Percentiles rank a stretch among this genome's conserved stretches.
Evolutionary conservation across 176 grass and related monocot genomes (phyloP).

Genomic region (Oryza officinalis): DNA sequence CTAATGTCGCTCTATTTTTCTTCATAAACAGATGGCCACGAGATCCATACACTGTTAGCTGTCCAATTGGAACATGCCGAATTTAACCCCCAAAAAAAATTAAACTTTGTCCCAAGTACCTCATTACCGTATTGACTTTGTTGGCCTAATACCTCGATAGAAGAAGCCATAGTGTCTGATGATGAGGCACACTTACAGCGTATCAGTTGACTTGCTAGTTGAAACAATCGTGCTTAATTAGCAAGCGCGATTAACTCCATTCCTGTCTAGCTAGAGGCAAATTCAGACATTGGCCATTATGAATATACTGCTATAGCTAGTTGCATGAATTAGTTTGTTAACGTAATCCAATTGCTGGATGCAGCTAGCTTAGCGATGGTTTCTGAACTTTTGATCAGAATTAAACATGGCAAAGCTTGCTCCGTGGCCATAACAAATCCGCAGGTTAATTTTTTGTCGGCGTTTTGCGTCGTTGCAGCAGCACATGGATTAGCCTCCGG

Average conservation of each 20-base stretch:
- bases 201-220: neutral
- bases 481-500: neutral
- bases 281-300: neutral
- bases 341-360: neutral
- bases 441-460: neutral
- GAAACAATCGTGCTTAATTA: neutral
- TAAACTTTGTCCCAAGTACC: neutral
- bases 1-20: neutral
- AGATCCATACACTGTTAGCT: constrained; percentile 3
- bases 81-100: neutral
- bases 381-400: constrained; percentile 26
- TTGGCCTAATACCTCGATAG: neutral
- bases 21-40: neutral
- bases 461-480: neutral
- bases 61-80: constrained; percentile 2
- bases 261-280: neutral
- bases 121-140: neutral
- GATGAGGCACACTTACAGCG: neutral
- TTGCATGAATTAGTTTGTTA: neutral
- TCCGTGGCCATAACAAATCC: constrained; percentile 27
- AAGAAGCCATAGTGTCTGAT: neutral
- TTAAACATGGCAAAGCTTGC: constrained; percentile 34
- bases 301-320: neutral
- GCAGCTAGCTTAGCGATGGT: neutral
- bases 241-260: neutral